Evolutionary conservation across 2,329 filamentous ascomycete genomes (phyloP).

Genomic region (Zymoseptoria brevis): DNA sequence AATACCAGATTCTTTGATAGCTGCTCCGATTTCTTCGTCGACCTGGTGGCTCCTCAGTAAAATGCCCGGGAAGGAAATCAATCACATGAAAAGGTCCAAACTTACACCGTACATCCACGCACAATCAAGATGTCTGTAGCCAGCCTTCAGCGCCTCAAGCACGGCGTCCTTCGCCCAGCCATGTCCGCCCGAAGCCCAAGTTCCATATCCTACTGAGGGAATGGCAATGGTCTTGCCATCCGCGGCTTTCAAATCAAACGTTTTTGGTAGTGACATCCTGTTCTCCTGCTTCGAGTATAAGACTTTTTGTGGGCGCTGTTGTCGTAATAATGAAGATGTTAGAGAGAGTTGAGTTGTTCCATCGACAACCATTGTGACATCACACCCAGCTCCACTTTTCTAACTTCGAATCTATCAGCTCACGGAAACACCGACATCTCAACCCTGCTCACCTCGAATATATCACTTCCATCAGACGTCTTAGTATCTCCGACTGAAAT

Average conservation of each 20-base stretch:
- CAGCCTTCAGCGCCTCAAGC: constrained; percentile 16
- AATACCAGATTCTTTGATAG: constrained; percentile 19
- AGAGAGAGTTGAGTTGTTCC: not conserved
- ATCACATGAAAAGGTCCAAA: not conserved
- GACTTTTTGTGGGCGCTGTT: not conserved
- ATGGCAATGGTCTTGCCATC: constrained; percentile 20
- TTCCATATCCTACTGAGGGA: constrained; percentile 22
- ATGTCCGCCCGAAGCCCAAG: constrained; percentile 16
- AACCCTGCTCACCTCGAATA: no score
- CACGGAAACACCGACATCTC: not conserved
- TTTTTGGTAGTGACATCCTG: constrained; percentile 19
- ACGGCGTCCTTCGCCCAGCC: constrained; percentile 20
- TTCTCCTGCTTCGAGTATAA: not conserved
- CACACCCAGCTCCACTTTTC: not conserved
- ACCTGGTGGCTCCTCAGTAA: constrained; percentile 2
- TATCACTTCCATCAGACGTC: not conserved
- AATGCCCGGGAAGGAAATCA: not conserved
- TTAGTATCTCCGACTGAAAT: not conserved
- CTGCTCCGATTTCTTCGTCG: constrained; percentile 16
- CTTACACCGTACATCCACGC: constrained; percentile 22
- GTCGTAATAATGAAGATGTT: not conserved
- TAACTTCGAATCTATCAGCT: not conserved
- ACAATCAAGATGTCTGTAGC: constrained; percentile 24
- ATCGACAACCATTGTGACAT: not conserved
- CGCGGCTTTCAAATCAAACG: constrained; percentile 16